Percentiles rank a stretch among this genome's conserved stretches.
Evolutionary conservation across 805 yeast species (phyloP).

Genomic region (Hanseniaspora hatyaiensis): DNA sequence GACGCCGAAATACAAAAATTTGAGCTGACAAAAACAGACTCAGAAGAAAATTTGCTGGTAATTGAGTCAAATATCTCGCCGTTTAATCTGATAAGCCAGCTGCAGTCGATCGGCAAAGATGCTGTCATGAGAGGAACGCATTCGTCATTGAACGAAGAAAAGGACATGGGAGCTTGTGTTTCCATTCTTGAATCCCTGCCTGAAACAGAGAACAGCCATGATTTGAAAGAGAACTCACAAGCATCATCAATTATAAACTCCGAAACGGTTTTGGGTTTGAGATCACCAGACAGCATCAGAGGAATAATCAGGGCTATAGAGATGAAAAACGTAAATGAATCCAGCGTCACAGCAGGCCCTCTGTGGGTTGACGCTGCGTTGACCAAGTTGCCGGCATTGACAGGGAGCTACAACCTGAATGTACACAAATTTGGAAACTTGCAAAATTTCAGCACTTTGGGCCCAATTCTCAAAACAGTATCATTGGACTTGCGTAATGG

Average conservation of each 20-base stretch:
- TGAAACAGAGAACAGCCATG: conserved; percentile 9
- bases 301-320: conserved; percentile 14
- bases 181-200: conserved; percentile 5
- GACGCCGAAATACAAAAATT: conserved; percentile 39
- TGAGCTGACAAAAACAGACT: conserved; percentile 34
- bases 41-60: conserved; percentile 38
- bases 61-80: conserved; percentile 15
- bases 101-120: conserved; percentile 63
- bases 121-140: conserved; percentile 80
- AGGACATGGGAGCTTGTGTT: conserved; percentile 17
- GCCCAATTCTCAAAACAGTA: conserved; percentile 4
- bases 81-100: conserved; percentile 40
- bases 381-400: conserved; percentile 22
- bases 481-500: background rate
- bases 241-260: background rate
- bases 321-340: conserved; percentile 40
- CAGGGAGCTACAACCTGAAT: background rate
- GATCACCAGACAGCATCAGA: conserved; percentile 7
- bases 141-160: conserved; percentile 34
- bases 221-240: conserved; percentile 16
- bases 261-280: conserved; percentile 9
- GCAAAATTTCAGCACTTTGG: conserved; percentile 5
- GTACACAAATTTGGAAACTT: conserved; percentile 12
- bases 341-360: conserved; percentile 41
- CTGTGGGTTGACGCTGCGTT: conserved; percentile 26